These are phyloP conservation scores for Ziziphus jujuba DNA, from an alignment of 306 rosid genomes.

Conservation along the genomic window DNA sequence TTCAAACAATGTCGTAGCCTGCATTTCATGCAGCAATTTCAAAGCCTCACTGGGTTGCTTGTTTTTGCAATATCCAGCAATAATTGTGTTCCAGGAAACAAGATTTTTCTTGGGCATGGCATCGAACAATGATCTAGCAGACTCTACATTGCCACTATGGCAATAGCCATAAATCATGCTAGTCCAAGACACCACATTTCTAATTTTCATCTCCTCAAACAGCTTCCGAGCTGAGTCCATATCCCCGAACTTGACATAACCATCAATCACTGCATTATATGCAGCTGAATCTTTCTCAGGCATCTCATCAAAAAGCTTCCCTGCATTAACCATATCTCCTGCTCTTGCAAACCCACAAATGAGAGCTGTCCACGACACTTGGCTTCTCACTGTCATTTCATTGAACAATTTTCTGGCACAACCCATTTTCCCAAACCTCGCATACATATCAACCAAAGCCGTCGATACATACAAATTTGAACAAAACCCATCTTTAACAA, in stretches of 20 bases:
- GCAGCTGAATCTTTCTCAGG: conserved; percentile 50
- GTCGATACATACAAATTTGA: conserved; percentile 55
- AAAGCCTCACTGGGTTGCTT: conserved; percentile 52
- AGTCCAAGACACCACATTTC: conserved; percentile 72
- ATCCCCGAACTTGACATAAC: conserved; percentile 52
- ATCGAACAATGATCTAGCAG: conserved; percentile 60
- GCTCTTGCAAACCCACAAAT: conserved; percentile 58
- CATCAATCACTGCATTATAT: conserved; percentile 65
- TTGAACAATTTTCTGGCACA: conserved; percentile 55
- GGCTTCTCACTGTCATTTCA: conserved; percentile 53
- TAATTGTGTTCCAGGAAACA: conserved; percentile 72
- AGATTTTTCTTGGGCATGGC: conserved; percentile 58
- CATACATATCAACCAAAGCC: conserved; percentile 65
- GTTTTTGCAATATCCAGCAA: conserved; percentile 64
- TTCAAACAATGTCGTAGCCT: conserved; percentile 31
- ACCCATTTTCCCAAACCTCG: conserved; percentile 42
- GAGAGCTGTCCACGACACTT: conserved; percentile 65
- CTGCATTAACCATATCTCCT: conserved; percentile 58
- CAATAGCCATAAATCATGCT: conserved; percentile 67
- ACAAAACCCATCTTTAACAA: conserved; percentile 46
- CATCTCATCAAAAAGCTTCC: conserved; percentile 55
- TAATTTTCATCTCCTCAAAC: conserved; percentile 50
- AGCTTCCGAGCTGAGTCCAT: conserved; percentile 51
- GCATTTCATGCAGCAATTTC: conserved; percentile 57
- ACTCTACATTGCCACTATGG: conserved; percentile 38